phyloP scores from a whole-genome alignment of 805 yeast species.

The Starmerella tilneyi region DNA sequence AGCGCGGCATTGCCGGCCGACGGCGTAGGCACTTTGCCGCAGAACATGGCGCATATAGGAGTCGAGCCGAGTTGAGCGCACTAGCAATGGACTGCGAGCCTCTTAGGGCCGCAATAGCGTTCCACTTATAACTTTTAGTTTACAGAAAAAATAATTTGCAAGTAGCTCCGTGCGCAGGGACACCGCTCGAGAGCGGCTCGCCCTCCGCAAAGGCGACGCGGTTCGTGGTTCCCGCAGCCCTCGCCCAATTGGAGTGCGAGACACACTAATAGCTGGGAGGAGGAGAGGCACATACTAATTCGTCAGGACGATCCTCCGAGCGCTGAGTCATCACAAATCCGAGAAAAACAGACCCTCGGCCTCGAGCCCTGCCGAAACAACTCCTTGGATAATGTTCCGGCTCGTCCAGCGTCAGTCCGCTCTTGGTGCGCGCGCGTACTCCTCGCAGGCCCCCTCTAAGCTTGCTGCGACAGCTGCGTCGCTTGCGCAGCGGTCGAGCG shows the following conservation, averaged over 20 bases:
- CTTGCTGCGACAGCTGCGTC: constrained; percentile 26
- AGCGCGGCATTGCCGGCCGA: no score
- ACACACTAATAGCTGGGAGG: not conserved
- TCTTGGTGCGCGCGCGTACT: constrained; percentile 26
- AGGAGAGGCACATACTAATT: not conserved
- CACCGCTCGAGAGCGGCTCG: no score
- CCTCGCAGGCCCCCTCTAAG: constrained; percentile 19
- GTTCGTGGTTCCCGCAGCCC: no score
- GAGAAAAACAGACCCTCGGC: not conserved
- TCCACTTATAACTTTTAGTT: no score
- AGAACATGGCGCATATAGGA: no score
- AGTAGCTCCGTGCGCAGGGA: no score
- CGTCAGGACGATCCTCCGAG: not conserved
- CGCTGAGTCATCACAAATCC: not conserved
- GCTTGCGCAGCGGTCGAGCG: constrained; percentile 33
- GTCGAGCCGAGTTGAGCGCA: no score
- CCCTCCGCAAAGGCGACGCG: no score
- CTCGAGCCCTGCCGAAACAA: constrained; percentile 3
- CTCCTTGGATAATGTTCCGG: constrained; percentile 19
- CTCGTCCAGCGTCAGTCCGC: constrained; percentile 28
- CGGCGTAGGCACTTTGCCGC: no score
- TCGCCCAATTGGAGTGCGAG: constrained; percentile 3
- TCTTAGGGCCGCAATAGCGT: no score
- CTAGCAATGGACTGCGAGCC: no score
- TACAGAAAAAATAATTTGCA: no score